These are phyloP conservation scores for Paecilomyces niveus DNA, from an alignment of 2,329 filamentous ascomycete species.

Conservation along the genomic window DNA sequence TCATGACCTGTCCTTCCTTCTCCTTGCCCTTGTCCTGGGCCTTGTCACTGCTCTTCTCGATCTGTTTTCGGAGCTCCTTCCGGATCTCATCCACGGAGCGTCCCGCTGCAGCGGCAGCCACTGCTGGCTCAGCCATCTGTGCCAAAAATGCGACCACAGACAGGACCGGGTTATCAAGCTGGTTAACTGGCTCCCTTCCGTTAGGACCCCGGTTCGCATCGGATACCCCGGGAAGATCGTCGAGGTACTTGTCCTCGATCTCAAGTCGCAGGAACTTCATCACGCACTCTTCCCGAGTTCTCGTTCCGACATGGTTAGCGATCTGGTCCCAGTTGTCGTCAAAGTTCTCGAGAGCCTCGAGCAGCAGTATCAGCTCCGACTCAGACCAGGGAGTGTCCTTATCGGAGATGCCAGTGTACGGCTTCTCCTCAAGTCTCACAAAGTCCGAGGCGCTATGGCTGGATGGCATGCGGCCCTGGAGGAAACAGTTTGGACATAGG, in stretches of 20 bases:
- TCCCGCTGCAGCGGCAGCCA: conserved; percentile 83
- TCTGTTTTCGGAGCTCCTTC: conserved; percentile 66
- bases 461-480: conserved; percentile 73
- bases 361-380: conserved; percentile 75
- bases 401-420: conserved; percentile 70
- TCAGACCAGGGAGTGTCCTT: conserved; percentile 87
- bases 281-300: conserved; percentile 91
- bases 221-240: conserved; percentile 59
- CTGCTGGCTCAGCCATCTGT: conserved; percentile 79
- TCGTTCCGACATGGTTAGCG: conserved; percentile 82
- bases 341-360: conserved; percentile 86
- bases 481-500: conserved; percentile 83
- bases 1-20: conserved; percentile 41
- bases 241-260: conserved; percentile 95
- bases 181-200: conserved; percentile 80
- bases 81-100: conserved; percentile 83
- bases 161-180: conserved; percentile 92
- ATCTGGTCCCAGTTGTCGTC: conserved; percentile 96
- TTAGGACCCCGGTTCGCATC: conserved; percentile 63
- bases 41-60: conserved; percentile 57
- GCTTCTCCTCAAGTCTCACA: conserved; percentile 80
- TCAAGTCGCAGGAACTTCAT: conserved; percentile 93
- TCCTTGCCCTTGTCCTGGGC: conserved; percentile 40
- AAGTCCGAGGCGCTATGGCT: conserved; percentile 77
- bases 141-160: conserved; percentile 93